A percentile compares a stretch with the other conserved stretches of the same genome.
Conservation (phyloP, 257 asterid species). For the Capsicum baccatum region DNA sequence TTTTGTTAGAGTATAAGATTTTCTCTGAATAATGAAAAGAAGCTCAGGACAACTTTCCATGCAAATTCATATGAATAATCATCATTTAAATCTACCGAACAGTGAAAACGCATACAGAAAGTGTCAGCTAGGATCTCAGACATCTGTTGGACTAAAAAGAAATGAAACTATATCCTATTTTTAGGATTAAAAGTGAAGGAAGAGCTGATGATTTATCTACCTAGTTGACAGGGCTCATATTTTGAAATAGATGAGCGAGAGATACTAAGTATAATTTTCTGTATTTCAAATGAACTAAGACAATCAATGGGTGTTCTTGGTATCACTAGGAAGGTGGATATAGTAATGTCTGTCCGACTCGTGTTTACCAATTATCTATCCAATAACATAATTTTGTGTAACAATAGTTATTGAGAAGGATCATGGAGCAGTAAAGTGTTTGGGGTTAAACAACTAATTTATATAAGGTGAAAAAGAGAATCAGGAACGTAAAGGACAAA, state of each 20-base stretch:
- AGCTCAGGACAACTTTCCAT: neutral
- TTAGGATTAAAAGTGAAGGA: constrained; percentile 2
- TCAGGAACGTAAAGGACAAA: neutral
- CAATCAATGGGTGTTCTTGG: neutral
- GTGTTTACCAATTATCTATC: neutral
- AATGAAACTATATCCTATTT: constrained; percentile 12
- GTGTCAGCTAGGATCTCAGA: neutral
- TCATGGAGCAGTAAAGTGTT: neutral
- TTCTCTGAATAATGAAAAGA: neutral
- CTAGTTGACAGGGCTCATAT: neutral
- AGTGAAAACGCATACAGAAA: neutral
- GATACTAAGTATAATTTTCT: constrained; percentile 7
- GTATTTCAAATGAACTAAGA: neutral
- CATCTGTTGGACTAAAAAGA: neutral
- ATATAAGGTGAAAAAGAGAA: neutral
- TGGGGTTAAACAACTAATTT: constrained; percentile 7
- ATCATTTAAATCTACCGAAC: neutral
- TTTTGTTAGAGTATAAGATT: neutral
- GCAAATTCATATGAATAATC: neutral
- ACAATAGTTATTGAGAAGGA: neutral
- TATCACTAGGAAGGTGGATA: neutral
- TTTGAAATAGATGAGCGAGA: neutral
- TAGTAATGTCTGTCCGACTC: neutral
- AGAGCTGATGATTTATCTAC: neutral
- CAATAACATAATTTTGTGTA: neutral